Evolutionary conservation across 1,284 basidiomycete genomes (phyloP), one percentile per base, ranked within the genome.

Genomic region (Cryptococcus sp.): DNA sequence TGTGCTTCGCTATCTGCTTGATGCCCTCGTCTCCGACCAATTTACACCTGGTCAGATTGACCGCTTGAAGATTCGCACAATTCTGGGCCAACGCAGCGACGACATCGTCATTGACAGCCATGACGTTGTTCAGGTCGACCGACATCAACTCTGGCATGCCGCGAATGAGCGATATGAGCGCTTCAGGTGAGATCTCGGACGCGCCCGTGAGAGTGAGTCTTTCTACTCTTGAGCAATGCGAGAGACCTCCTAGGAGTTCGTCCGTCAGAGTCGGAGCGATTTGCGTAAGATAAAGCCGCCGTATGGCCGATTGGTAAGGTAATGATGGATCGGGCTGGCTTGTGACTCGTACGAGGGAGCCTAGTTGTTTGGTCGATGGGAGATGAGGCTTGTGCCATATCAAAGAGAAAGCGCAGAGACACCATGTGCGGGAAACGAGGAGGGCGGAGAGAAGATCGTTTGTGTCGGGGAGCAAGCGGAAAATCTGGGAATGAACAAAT

Each of bases 301-400:
- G 88, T 65, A 99, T 88, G 71, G 95, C 93, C 56, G 83, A 82
- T 47, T 90, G 84, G 73, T 99, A 99, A 6, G 88, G 88, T 78
- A 99, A 95, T 0, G 90, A 90, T 13, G 44, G 85, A n/a, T 69
- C 60, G 1, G 68, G 58, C 0, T 57, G 53, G n/a, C 63, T 49
- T 5, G 77, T 47, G 5, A 73, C 63, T 15, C 72, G 61, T 13
- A 70, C 52, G 46, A 77, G 57, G 5, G 53, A 47, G 44, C 66
- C 67, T 42, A 74, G 67, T 20, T 70, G 80, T 19, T 82, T 80
- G 58, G 93, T 80, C 41, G 89, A 81, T 53, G 82, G 80, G 69
- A 92, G 84, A 55, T 83, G 82, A 17, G 95, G 94, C 68, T 91
- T 89, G 77, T 94, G 89, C 95, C 95, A 99, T 20, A 99, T 84